These are phyloP conservation scores for Sonneratia alba DNA, from an alignment of 345 rosid species.

Conservation along the genomic window DNA sequence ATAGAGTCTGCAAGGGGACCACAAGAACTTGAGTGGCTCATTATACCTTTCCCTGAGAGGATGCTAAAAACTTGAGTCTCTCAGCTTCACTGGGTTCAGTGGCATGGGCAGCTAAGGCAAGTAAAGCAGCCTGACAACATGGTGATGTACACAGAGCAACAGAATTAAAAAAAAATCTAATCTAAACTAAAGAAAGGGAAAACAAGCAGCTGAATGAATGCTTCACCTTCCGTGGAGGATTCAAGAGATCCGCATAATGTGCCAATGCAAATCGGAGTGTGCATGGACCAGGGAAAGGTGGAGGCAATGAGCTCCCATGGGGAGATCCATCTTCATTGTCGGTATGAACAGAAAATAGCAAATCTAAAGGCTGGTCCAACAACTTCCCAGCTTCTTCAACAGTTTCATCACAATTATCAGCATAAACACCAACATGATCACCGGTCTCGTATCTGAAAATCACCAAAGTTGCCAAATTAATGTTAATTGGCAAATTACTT, in stretches of 20 bases:
- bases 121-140: slow-evolving; percentile 59
- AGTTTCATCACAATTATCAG: slow-evolving; percentile 61
- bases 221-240: slow-evolving; percentile 87
- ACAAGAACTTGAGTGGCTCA: not conserved
- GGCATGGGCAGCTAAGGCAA: slow-evolving; percentile 94
- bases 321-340: slow-evolving; percentile 89
- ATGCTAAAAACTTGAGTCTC: slow-evolving; percentile 65
- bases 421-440: slow-evolving; percentile 89
- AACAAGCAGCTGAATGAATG: not conserved
- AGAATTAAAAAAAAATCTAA: not conserved
- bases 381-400: slow-evolving; percentile 78
- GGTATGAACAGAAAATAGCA: slow-evolving; percentile 70
- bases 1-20: not conserved
- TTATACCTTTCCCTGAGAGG: slow-evolving; percentile 87
- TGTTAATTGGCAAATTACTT: not conserved
- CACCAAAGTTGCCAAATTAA: slow-evolving; percentile 6
- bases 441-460: slow-evolving; percentile 86
- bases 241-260: slow-evolving; percentile 77
- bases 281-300: slow-evolving; percentile 73
- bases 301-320: slow-evolving; percentile 70
- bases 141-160: not conserved
- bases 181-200: not conserved
- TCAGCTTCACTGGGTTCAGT: slow-evolving; percentile 89
- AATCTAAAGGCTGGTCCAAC: slow-evolving; percentile 66
- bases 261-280: slow-evolving; percentile 70